Evolutionary conservation across 2,329 filamentous ascomycete genomes (phyloP), one percentile per base, ranked within the genome.

Genomic region (Cadophora luteo-olivacea): DNA sequence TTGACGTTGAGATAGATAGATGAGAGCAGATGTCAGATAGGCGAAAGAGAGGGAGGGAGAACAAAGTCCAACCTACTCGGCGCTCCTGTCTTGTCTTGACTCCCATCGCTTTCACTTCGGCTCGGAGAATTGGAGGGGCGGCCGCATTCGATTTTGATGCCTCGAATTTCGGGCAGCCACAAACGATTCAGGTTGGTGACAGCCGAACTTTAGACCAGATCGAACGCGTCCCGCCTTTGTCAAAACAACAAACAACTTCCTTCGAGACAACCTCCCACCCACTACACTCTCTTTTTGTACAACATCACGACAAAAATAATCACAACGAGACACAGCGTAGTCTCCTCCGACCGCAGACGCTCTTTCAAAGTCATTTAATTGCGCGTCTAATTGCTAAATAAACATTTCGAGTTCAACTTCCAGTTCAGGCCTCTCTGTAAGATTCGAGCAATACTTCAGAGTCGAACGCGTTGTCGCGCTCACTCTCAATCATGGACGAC

Each of bases 401-500:
- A n/a, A 36, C 32, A 7, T n/a, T 32, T 6, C 6, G 33, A 41
- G 55, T 38, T 41, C 33, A 32, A 41, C 11, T 12, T n/a, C 33
- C 55, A 33, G n/a, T 24, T 58, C 55, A 24, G 32, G 11, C 38
- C 32, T 32, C 55, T 32, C 33, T 22, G 33, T 25, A 9, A 58
- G 7, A 24, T 24, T 32, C n/a, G 7, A 24, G 33, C 14, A 6
- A 62, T 22, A 22, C 45, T n/a, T 4, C 22, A 51, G 38, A 19
- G 25, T 25, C 8, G 63, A 61, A 61, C 64, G 67, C 67, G 60
- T 64, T 51, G n/a, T 38, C 48, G 64, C 57, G 64, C 45, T 33
- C 19, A 45, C 58, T 22, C 49, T 48, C 60, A 54, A 66, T 19
- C 64, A 60, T 57, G 71, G 75, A 74, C 54, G 74, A 77, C 65